Base-by-base conservation (phyloP, 2,329 filamentous ascomycete genomes). In the Stagonosporopsis rhizophila region DNA sequence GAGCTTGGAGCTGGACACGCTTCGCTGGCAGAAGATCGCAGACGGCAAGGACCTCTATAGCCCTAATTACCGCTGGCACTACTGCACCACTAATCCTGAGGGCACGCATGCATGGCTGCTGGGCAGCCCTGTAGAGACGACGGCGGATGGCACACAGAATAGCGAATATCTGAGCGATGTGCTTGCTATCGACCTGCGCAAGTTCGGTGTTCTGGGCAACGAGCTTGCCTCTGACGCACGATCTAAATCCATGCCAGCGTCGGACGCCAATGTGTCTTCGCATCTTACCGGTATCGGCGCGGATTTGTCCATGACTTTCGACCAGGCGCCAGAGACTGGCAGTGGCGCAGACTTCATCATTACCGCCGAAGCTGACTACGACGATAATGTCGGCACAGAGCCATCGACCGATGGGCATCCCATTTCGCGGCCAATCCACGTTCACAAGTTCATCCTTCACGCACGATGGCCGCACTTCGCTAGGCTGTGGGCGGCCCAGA, bases 381-480 rank as follows among this genome's bases (percentile, higher is more conserved):
- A 88, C 38, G 88, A 86, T 22, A 86, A 91, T 44, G 87, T 90
- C 17, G 88, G 90, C 35, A 53, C 60, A 14, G 53, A 63, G 4
- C 79, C 74, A n/a, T 59, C 83, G 37, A 80, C 85, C 56, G 61
- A 65, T 3, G 52, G 58, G 8, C 61, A 59, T 6, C 62, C 57
- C 12, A 58, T 62, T 1, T 96, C 92, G 0, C 83, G 84, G 25
- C 92, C 93, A 0, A 98, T 99, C 48, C 89, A 98, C 72, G 94
- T 98, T 4, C 95, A 99, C 76, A 92, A 91, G 59, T 88, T 99
- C 52, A 97, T 99, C 49, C 83, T 99, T 8, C 91, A 96, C 74
- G 90, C 95, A 19, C 90, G 95, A 47, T 99, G 95, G 95, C 93
- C 95, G 25, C 95, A 99, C 76, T 99, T 99, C 78, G 88, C 90